Conservation (phyloP, 2,329 filamentous ascomycete genomes). For the Cordyceps pruinosa region DNA sequence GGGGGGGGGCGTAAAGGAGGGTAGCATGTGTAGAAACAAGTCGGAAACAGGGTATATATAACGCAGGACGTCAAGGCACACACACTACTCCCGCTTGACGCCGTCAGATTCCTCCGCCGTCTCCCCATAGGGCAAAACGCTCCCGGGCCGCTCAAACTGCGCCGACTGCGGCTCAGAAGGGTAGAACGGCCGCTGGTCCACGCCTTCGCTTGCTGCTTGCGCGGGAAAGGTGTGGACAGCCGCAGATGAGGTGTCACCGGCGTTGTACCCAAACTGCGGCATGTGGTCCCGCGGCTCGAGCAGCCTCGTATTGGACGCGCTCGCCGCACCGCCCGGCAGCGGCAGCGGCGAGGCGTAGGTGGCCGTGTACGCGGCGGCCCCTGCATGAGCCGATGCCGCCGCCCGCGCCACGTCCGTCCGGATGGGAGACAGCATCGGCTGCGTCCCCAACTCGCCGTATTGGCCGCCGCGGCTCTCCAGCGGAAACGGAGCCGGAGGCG, state of each 20-base stretch:
- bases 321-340: background rate
- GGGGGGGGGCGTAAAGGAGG: no score
- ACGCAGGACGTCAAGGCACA: background rate
- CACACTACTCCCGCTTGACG: slow-evolving; percentile 5
- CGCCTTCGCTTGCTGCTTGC: background rate
- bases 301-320: background rate
- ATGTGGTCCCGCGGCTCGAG: background rate
- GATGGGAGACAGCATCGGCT: slow-evolving; percentile 2
- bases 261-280: background rate
- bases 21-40: no score
- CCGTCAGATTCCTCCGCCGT: background rate
- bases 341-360: background rate
- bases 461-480: background rate
- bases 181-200: background rate
- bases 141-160: background rate
- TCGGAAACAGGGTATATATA: background rate
- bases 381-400: background rate
- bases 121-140: background rate
- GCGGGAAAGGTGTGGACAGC: background rate
- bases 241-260: background rate
- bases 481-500: slow-evolving; percentile 1
- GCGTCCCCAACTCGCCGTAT: background rate
- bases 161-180: background rate
- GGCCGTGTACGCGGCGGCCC: background rate
- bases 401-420: background rate